Base-by-base conservation (phyloP, 192 early-diverging fungal species). In the Chytriomyces hyalinus region DNA sequence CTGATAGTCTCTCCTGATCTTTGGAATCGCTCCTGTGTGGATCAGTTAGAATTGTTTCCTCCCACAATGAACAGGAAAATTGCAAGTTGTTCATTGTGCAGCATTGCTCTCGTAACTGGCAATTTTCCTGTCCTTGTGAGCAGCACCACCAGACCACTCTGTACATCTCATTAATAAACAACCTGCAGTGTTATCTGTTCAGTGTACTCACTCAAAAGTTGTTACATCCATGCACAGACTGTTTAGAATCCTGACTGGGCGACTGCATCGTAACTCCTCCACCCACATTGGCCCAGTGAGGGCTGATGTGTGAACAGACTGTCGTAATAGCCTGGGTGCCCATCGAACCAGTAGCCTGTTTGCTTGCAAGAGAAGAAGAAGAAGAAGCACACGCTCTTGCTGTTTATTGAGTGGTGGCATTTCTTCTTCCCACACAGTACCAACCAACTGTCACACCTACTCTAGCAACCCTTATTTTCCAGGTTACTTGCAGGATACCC, bases 31-130 rank as follows among this genome's bases (percentile, higher is more conserved):
- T 72, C 53, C 45, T 50, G 50, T 2, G 70, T 6, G 1, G 17
- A 13, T 0, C 70, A 49, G 24, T 59, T 72, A 0, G 50, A 59
- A 17, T 60, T 61, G 70, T 72, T 72, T 3, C 10, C 11, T 17
- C 50, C 70, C 8, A 72, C 47, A 22, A 60, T 72, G 51, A 26
- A 59, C 24, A 72, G 50, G 51, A 72, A 59, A 17, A 72, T 72
- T 8, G 53, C 70, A 20, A 72, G 15, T 36, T 72, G 70, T 6
- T 72, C 70, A 26, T 17, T 11, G 10, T 17, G 62, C n/a, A 6
- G 17, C 5, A 64, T 24, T 1, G 11, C 2, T 11, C 62, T 17
- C 2, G 24, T 11, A 3, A 3, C n/a, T 11, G 62, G 62, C 26
- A 64, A 64, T 28, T 64, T 26, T 17, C 62, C 62, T 11, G 62